Conservation (phyloP, 306 rosid genomes). For the Vigna hirtella region DNA sequence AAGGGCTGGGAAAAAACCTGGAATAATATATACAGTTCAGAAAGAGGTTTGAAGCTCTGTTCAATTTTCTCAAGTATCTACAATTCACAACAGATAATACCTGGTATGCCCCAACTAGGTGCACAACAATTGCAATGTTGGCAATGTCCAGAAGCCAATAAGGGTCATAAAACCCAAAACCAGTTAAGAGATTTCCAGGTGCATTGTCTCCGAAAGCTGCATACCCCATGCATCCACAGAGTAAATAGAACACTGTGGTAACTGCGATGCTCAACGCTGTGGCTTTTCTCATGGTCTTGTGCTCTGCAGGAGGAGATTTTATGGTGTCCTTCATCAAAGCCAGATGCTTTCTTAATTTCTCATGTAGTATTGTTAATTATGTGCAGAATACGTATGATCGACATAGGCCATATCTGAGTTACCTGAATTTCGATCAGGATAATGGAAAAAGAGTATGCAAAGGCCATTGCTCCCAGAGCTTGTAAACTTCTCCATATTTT, state of each 20-base stretch:
- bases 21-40: background rate
- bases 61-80: background rate
- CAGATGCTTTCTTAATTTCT: conserved; percentile 13
- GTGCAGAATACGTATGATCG: background rate
- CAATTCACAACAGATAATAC: conserved; percentile 36
- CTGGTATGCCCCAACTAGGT: conserved; percentile 83
- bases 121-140: conserved; percentile 72
- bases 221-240: conserved; percentile 81
- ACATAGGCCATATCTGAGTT: background rate
- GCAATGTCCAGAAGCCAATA: conserved; percentile 83
- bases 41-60: background rate
- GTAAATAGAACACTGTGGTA: conserved; percentile 67
- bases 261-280: conserved; percentile 54
- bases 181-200: conserved; percentile 81
- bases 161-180: conserved; percentile 83
- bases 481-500: conserved; percentile 82
- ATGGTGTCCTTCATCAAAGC: conserved; percentile 62
- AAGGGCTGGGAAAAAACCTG: conserved; percentile 74
- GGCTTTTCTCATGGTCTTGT: conserved; percentile 81
- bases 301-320: conserved; percentile 76
- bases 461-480: conserved; percentile 81
- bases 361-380: background rate
- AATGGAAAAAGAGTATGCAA: conserved; percentile 75
- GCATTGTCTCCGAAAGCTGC: conserved; percentile 76
- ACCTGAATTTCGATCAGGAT: conserved; percentile 88